Evolutionary conservation across 352 stramenopile genomes (phyloP).

Genomic region (Pythium volutum): DNA sequence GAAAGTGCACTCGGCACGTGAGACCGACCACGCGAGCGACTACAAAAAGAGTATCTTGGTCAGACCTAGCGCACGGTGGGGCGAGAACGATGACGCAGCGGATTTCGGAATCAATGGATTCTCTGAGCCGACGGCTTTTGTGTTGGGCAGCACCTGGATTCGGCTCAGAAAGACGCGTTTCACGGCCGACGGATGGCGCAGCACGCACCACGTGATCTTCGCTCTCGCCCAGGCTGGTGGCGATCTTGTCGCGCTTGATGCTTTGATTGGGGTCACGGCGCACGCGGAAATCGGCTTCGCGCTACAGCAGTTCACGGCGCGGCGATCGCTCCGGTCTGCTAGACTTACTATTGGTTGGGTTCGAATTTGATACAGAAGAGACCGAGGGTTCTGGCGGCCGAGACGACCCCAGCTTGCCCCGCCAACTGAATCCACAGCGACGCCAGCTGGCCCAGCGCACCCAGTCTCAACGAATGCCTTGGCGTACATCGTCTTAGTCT

Average conservation of each 20-base stretch:
- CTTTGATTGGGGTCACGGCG: constrained; percentile 28
- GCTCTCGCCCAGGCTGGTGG: constrained; percentile 32
- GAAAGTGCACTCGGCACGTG: constrained; percentile 29
- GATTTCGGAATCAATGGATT: not conserved
- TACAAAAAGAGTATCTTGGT: constrained; percentile 2
- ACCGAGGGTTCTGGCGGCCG: not conserved
- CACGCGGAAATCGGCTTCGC: constrained; percentile 13
- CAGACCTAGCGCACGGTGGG: not conserved
- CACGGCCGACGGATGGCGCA: constrained; percentile 30
- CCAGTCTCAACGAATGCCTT: constrained; percentile 9
- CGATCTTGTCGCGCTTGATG: constrained; percentile 30
- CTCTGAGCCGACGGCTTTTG: not conserved
- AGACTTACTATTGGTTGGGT: no score
- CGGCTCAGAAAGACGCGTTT: constrained; percentile 47
- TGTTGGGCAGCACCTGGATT: constrained; percentile 29
- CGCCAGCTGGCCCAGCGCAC: not conserved
- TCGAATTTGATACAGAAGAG: no score
- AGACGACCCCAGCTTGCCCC: not conserved
- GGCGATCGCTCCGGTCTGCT: no score
- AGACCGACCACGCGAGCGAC: constrained; percentile 8
- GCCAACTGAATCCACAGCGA: constrained; percentile 3
- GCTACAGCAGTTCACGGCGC: constrained; percentile 10
- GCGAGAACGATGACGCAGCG: not conserved
- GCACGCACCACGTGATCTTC: constrained; percentile 43
- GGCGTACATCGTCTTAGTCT: constrained; percentile 4